phyloP scores from a whole-genome alignment of 208 protist species.

The Lotmaria passim region DNA sequence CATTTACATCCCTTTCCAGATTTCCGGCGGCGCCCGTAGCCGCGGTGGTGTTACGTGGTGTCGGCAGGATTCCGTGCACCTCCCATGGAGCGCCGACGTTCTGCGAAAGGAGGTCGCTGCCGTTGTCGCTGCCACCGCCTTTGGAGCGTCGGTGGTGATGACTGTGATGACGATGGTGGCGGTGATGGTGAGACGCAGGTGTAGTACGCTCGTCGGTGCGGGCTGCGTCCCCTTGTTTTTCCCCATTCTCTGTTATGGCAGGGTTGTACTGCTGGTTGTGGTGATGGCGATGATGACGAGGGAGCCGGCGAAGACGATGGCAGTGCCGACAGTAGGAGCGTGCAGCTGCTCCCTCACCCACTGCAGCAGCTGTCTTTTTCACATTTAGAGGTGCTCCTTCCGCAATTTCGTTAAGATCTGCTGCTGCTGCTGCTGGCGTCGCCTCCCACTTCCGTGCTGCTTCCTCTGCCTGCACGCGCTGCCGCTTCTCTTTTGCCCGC shows the following conservation, averaged over 20 bases:
- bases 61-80: slow-evolving; percentile 5
- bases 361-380: background rate
- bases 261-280: background rate
- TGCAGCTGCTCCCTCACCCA: background rate
- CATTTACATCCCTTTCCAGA: background rate
- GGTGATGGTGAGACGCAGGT: background rate
- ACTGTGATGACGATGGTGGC: background rate
- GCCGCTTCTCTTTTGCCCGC: slow-evolving; percentile 7
- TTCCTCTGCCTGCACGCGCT: background rate
- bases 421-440: background rate
- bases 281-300: background rate
- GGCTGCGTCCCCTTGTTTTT: background rate
- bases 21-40: background rate
- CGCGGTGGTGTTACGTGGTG: background rate
- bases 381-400: background rate
- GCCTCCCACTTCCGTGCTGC: background rate
- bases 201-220: background rate
- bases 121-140: background rate
- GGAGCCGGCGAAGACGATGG: background rate
- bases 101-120: slow-evolving; percentile 13
- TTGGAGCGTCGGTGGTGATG: background rate
- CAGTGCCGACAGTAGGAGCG: background rate
- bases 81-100: slow-evolving; percentile 7
- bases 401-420: background rate
- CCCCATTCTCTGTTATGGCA: background rate